Base-by-base conservation (phyloP, 208 protist genomes). In the Leishmania tropica region DNA sequence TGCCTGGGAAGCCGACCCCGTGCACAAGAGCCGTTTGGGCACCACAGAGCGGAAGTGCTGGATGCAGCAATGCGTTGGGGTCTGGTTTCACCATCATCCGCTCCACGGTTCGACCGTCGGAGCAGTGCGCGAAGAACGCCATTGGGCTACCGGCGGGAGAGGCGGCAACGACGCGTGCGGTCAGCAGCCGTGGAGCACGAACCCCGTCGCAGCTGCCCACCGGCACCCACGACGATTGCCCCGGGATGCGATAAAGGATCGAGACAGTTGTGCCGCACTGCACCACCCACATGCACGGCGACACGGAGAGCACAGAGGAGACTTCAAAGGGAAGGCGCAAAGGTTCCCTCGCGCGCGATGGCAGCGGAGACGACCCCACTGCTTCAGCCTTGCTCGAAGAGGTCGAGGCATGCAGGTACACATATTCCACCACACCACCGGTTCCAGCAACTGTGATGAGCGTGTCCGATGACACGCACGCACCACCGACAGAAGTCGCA, bases 91-190 rank as follows among this genome's bases (percentile, higher is more conserved):
- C 47, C 37, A 68, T 15, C 56, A 64, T 28, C 48, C 35, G 45
- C 62, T 81, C 71, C 31, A 87, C 65, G 2, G 80, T 78, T 70
- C 75, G 31, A 3, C 92, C 92, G 71, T 96, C 88, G 0, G 93
- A 95, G 84, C 91, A 96, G 78, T 96, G 93, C 47, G 88, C 85
- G 28, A 94, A 42, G 84, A 75, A 91, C 0, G 81, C 82, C 5
- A 28, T 31, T n/a, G 67, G 3, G 68, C 53, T 19, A 54, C 53
- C 31, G 28, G 42, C 19, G 7, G 48, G 15, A 6, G 47, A 65
- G 54, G 11, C 37, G 58, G 76, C 21, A 24, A 28, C n/a, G 45
- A 56, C n/a, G 40, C 81, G 45, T 76, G 83, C 53, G 85, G 76
- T 78, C 1, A 97, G 71, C 56, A 95, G 80, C 17, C 92, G 92